Evolutionary conservation across 2,329 filamentous ascomycete genomes (phyloP), one percentile per base, ranked within the genome.

Genomic region (Cercospora canescens): DNA sequence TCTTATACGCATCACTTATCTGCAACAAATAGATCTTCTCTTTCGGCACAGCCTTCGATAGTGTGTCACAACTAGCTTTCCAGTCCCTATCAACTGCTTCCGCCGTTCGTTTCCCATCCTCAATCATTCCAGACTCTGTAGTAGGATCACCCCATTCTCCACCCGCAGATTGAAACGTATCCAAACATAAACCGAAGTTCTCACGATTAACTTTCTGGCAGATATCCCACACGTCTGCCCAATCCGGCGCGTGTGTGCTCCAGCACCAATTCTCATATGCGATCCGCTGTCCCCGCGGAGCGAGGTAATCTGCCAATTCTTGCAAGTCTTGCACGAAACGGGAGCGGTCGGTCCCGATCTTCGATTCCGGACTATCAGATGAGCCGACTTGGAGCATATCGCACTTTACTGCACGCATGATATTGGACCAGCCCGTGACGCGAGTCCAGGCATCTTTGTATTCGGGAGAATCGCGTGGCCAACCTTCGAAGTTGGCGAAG

Each of bases 181-280:
- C 91, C 1, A 94, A 84, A 70, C 91, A 94, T 0, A 94, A 80
- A 0, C 91, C 91, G 11, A 93, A 81, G 67, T 94, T 93, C 0
- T 83, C 81, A 2, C 88, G 79, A 69, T 91, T 79, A 2, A 88
- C 89, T 52, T 81, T 82, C 68, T 85, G 74, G 4, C 92, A 88
- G 12, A 93, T 88, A 2, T 86, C 79, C 89, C 89, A 93, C 0
- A 89, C 88, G 57, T 88, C 83, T 69, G 84, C 85, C 91, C 91
- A 94, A 1, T 80, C 83, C 0, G 88, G 85, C 0, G 90, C 89
- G 57, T 88, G 85, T 0, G 90, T 91, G 0, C 88, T 88, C 91
- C 91, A 94, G 78, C 90, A 92, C 90, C 90, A 93, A 74, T 93
- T 93, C 78, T 94, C 91, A 71, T 93, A 94, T 0, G 90, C 90